These are phyloP conservation scores for Quercus phellos DNA, from an alignment of 331 rosid species.

Conservation along the genomic window DNA sequence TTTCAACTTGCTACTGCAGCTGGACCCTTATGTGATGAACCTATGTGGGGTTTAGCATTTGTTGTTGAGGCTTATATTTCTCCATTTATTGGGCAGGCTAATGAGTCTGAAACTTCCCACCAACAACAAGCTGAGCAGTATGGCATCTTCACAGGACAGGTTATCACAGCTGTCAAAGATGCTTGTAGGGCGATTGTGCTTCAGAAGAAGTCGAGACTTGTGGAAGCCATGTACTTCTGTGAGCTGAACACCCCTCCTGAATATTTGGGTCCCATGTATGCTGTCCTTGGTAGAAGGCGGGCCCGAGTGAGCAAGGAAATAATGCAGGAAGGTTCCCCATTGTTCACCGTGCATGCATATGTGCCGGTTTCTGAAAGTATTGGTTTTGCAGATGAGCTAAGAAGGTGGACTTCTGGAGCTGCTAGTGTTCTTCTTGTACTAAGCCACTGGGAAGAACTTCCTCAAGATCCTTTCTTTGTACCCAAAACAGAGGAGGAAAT, in stretches of 20 bases:
- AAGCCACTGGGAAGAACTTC: constrained; percentile 80
- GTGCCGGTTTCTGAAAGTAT: constrained; percentile 80
- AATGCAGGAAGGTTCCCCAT: constrained; percentile 90
- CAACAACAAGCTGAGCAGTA: constrained; percentile 59
- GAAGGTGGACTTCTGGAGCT: constrained; percentile 74
- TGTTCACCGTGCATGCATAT: constrained; percentile 80
- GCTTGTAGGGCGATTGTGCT: constrained; percentile 78
- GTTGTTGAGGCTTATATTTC: constrained; percentile 54
- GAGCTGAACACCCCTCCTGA: constrained; percentile 66
- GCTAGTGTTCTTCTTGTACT: constrained; percentile 84
- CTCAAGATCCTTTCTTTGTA: constrained; percentile 78
- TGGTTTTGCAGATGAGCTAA: constrained; percentile 80
- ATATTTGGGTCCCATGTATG: constrained; percentile 73
- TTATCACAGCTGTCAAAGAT: constrained; percentile 69
- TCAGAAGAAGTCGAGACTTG: constrained; percentile 73
- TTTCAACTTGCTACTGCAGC: constrained; percentile 80
- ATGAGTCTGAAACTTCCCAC: constrained; percentile 44
- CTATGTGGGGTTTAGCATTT: constrained; percentile 86
- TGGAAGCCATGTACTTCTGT: constrained; percentile 85
- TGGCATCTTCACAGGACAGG: constrained; percentile 75
- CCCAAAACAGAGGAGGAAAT: constrained; percentile 82
- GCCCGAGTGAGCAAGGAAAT: constrained; percentile 71
- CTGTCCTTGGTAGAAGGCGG: constrained; percentile 71
- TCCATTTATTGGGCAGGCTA: constrained; percentile 35
- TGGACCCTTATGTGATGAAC: constrained; percentile 86